Base-by-base conservation (phyloP, 176 grass and related monocot species). In the Cymbopogon citratus region DNA sequence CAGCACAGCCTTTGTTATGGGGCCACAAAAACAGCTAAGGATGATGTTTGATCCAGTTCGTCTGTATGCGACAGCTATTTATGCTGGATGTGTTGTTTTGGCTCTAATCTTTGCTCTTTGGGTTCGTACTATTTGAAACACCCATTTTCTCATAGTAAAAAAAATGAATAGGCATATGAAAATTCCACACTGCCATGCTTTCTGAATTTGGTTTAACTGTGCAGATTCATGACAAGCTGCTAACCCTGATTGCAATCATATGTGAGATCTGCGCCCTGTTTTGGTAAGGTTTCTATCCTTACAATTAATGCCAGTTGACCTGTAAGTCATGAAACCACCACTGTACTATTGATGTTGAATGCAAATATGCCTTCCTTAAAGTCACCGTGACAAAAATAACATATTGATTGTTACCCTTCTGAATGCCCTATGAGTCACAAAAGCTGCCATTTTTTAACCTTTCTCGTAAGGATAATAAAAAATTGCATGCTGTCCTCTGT, bases 41-140 rank as follows among this genome's bases (percentile, higher is more conserved):
- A 90, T 99, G 96, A 95, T 99, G 96, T 83, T 99, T 91, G 91
- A 93, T 81, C 86, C 83, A 78, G 92, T 94, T 79, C 86, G 88
- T 65, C 31, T 94, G n/a, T 86, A 87, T 81, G 90, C 88, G 69
- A 92, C 88, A 70, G 87, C 84, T 65, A 86, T 99, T 78, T 99
- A 95, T 66, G 59, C 77, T 74, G 91, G 92, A 81, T 91, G 76
- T 90, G 96, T 90, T 87, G 7, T 87, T 85, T 73, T 95, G 75
- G 91, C 96, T 74, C 91, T 99, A 72, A 66, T 90, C 77, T 95
- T 81, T 78, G 85, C 92, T 76, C 90, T 99, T 90, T 88, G 74
- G 87, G 92, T 98, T 71, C 82, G 88, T 93, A 84, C 38, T 83
- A 25, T 89, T 38, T 57, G 3, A 71, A 24, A 40, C 33, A 9